Base-by-base conservation (phyloP, 192 early-diverging fungal species). In the Linnemannia schmuckeri region DNA sequence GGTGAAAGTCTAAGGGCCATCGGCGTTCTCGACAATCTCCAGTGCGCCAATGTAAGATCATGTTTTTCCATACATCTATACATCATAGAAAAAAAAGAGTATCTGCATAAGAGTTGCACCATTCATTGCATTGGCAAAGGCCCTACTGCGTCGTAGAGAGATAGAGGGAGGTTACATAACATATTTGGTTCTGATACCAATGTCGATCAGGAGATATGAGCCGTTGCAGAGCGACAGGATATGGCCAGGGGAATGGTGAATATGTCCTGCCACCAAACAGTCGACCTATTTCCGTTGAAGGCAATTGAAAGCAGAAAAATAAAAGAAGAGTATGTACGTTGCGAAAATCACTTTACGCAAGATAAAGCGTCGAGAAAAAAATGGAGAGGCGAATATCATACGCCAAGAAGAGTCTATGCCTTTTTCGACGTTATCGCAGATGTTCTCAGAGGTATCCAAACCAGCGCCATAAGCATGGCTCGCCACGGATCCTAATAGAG, bases 261-360 rank as follows among this genome's bases (percentile, higher is more conserved):
- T 94, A 73, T 95, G 93, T 35, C 94, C 94, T 38, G 94, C 82
- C 7, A 95, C 89, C 88, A 95, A 92, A 13, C 94, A 85, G 68
- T 91, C 90, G 0, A 92, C 94, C 88, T 93, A 72, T 18, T 55
- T 41, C n/a, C n/a, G n/a, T n/a, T n/a, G n/a, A n/a, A n/a, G n/a
- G n/a, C n/a, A n/a, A n/a, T n/a, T n/a, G n/a, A n/a, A n/a, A n/a
- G n/a, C n/a, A n/a, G n/a, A n/a, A n/a, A n/a, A n/a, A n/a, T n/a
- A n/a, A n/a, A n/a, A n/a, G n/a, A n/a, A n/a, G n/a, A n/a, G n/a
- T n/a, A n/a, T n/a, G n/a, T n/a, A n/a, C n/a, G n/a, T 41, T 41
- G 7, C 41, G 41, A 41, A 2, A 41, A 41, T 41, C 41, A 41
- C 41, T 5, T 41, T 7, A 41, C 4, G 7, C 7, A 52, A 10